Evolutionary conservation across 192 early-diverging fungal genomes (phyloP), one percentile per base, ranked within the genome.

Genomic region (Coemansia sp.): DNA sequence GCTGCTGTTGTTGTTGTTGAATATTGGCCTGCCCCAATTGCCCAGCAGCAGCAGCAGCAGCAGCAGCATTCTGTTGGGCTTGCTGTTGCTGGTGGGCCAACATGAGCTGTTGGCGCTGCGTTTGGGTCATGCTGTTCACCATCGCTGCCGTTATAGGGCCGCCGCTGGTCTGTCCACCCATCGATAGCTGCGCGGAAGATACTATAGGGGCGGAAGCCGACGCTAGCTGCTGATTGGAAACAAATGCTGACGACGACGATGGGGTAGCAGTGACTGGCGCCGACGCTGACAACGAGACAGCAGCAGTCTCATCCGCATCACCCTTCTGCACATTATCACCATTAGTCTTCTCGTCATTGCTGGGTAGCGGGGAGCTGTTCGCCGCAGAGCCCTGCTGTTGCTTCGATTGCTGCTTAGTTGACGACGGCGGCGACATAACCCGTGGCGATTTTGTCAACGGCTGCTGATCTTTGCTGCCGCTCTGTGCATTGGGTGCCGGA

Each of bases 371-470:
- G 6, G 57, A 46, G 32, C 13, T 36, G 20, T 55, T 71, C 15
- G 54, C 71, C 9, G 65, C 65, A 25, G 71, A 73, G 9, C 38
- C 71, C 1, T 61, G 45, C 0, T 65, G 45, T 1, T 65, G 64
- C 60, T 63, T 59, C 6, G 23, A 22, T 19, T 50, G 46, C 14
- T 36, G 29, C 61, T 70, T 70, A 32, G 53, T 40, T 0, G 63
- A 57, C 17, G 59, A 52, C 17, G 62, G 20, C 1, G 72, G 66
- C 34, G 74, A 70, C 74, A 54, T 70, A 14, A 74, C 59, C 7
- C 72, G 61, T 2, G 78, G 73, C 62, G 78, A 75, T 46, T 81
- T 81, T 43, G 62, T 69, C 32, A 50, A n/a, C 13, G 42, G 36
- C 60, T 65, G 64, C 34, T 62, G 60, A 8, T 67, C 63, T 0